A percentile compares a stretch with the other conserved stretches of the same genome.
These are phyloP conservation scores for Styphnolobium japonicum DNA, from an alignment of 306 rosid species.

Conservation along the genomic window DNA sequence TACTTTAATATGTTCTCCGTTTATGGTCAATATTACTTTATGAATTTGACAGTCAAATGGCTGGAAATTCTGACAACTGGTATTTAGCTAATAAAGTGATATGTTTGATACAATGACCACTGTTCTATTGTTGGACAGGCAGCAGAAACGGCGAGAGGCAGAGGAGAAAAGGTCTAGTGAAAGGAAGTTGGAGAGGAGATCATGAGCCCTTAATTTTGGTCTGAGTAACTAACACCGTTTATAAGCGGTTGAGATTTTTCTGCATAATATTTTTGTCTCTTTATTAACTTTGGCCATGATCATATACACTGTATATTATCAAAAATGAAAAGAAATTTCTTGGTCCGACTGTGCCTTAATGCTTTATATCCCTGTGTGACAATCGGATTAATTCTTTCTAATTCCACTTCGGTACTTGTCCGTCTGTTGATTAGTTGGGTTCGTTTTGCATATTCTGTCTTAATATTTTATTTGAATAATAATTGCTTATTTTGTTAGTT, in stretches of 20 bases:
- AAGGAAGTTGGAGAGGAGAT: slow-evolving; percentile 74
- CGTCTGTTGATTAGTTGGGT: not conserved
- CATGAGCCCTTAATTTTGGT: slow-evolving; percentile 42
- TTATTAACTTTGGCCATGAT: not conserved
- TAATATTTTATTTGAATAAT: not conserved
- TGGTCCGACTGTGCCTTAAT: not conserved
- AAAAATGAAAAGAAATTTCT: slow-evolving; percentile 8
- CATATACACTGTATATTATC: slow-evolving; percentile 28
- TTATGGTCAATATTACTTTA: not conserved
- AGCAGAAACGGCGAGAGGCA: slow-evolving; percentile 78
- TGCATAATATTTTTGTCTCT: slow-evolving; percentile 15
- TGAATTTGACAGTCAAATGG: not conserved
- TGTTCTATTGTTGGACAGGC: slow-evolving; percentile 48
- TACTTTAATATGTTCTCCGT: not conserved
- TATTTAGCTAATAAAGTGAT: not conserved
- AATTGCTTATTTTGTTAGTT: not conserved
- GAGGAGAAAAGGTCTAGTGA: slow-evolving; percentile 84
- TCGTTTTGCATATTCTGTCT: not conserved
- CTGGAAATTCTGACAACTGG: not conserved
- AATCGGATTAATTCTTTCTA: not conserved
- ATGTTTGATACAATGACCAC: not conserved
- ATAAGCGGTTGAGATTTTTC: not conserved
- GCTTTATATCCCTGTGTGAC: not conserved
- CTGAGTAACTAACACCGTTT: not conserved
- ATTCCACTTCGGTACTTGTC: not conserved